Evolutionary conservation across 768 basidiomycete genomes (phyloP).

Genomic region (Gelatoporia subvermispora): DNA sequence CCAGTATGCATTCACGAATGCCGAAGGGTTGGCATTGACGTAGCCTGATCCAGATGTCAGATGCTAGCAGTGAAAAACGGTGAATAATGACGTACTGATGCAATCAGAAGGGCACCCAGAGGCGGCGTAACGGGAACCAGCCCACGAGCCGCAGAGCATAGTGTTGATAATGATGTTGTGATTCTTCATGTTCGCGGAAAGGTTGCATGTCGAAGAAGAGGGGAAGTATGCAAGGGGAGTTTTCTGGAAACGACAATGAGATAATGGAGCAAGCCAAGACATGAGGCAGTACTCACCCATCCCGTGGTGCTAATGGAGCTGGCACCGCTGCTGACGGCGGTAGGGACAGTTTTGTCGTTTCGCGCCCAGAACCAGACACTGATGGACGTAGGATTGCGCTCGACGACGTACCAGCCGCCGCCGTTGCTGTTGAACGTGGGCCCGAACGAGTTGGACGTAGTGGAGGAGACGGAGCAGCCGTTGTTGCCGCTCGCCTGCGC

Average conservation of each 20-base stretch:
- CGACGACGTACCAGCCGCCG: conserved; percentile 64
- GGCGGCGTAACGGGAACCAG: background rate
- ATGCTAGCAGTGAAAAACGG: background rate
- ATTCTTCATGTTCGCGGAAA: conserved; percentile 29
- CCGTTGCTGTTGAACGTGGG: conserved; percentile 53
- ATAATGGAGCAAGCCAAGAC: too few relatives aligned
- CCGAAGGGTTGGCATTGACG: conserved; percentile 62
- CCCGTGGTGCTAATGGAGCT: conserved; percentile 39
- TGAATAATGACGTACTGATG: background rate
- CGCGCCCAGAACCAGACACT: conserved; percentile 74
- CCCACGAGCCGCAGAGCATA: conserved; percentile 9
- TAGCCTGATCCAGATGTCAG: conserved; percentile 38
- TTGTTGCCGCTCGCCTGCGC: conserved; percentile 39
- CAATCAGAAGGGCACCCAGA: conserved; percentile 2
- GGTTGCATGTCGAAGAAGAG: conserved; percentile 30
- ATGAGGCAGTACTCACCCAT: conserved; percentile 40
- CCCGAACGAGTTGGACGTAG: conserved; percentile 44
- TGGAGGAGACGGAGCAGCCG: conserved; percentile 49
- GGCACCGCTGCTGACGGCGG: conserved; percentile 38
- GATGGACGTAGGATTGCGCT: conserved; percentile 51
- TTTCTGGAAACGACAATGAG: too few relatives aligned
- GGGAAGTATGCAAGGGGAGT: conserved; percentile 28
- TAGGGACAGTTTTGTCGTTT: conserved; percentile 33
- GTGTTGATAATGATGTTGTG: conserved; percentile 33
- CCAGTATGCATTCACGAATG: conserved; percentile 63